Base-by-base conservation (phyloP, 768 basidiomycete genomes). In the Kwoniella sp. region DNA sequence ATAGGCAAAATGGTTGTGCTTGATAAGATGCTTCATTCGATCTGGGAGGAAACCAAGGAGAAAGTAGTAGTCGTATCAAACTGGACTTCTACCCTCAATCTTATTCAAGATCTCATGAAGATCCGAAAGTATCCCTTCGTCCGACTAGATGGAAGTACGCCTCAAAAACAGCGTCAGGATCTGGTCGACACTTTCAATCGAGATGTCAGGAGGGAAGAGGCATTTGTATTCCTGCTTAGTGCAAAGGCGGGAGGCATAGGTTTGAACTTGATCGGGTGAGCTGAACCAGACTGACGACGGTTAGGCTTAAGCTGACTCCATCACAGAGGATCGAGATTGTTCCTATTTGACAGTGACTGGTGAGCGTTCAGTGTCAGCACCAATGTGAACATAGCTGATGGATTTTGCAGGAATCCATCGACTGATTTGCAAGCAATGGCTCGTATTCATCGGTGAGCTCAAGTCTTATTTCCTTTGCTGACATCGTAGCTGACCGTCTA, bases 211-310 rank as follows among this genome's bases (percentile, higher is more conserved):
- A 84, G 84, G 49, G 84, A 84, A 63, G 56, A 72, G 4, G 84
- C 88, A 64, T 97, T 96, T 73, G 78, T 97, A 50, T 98, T 99
- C 76, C 82, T 99, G 25, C 82, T 99, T 59, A 94, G 92, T 77
- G 89, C 92, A 6, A 99, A 99, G 80, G 91, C 93, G 1, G 94
- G 95, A 17, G 95, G 95, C 12, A 90, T 92, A 30, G 95, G 95
- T 2, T 86, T 99, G 53, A 98, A 97, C 80, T 84, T 78, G 30
- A 76, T 76, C 49, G 72, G 68, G 68, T 71, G 29, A 44, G 63
- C 60, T 36, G 29, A 13, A 21, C 7, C 13, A 33, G 13, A 33
- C n/a, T n/a, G n/a, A n/a, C n/a, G 33, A 13, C 33, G 33, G 13
- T 33, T 33, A 33, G n/a, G n/a, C 52, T 8, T 29, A 21, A 27